Evolutionary conservation across 1,284 basidiomycete species (phyloP), one percentile per base, ranked within the genome.

Genomic region (Heterobasidion occidentale): DNA sequence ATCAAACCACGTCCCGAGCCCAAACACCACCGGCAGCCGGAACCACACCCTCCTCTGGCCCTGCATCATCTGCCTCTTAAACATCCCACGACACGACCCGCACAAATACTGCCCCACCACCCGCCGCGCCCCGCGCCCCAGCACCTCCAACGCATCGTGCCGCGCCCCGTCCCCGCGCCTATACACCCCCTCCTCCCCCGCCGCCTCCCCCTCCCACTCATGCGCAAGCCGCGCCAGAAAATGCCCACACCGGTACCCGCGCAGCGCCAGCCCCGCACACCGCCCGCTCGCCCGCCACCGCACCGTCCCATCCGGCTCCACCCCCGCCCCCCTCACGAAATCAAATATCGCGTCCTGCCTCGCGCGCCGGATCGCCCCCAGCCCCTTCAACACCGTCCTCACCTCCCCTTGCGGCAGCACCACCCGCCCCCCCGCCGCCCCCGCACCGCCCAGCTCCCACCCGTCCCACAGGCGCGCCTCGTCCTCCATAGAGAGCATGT

Each of bases 1-100:
- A 3, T 57, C 56, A 42, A 48, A 57, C 56, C 56, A 57, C 9
- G 19, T 33, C 9, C 56, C 51, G 20, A 53, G 33, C 27, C 52
- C 56, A 33, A 57, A 53, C 36, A 50, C 17, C 15, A 4, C 27
- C 44, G 56, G 56, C 45, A 57, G 17, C 36, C 38, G 14, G 33
- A n/a, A n/a, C 56, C 56, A 57, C 19, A 51, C 20, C 46, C 38
- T n/a, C 33, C 46, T 46, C 17, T 52, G 51, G 5, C 36, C 51
- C 45, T 15, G 15, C 35, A 12, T 7, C 46, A 57, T 49, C 34
- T 53, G 20, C n/a, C n/a, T n/a, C 17, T 53, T 52, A 9, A 57
- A 42, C 35, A 3, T 12, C 9, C 15, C 19, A 17, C 53, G 15
- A 35, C 53, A 55, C 17, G 35, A 12, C 17, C 12, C 9, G 17